A percentile compares a stretch with the other conserved stretches of the same genome.
Conservation (phyloP, 768 basidiomycete genomes). For the Cyathus striatus region DNA sequence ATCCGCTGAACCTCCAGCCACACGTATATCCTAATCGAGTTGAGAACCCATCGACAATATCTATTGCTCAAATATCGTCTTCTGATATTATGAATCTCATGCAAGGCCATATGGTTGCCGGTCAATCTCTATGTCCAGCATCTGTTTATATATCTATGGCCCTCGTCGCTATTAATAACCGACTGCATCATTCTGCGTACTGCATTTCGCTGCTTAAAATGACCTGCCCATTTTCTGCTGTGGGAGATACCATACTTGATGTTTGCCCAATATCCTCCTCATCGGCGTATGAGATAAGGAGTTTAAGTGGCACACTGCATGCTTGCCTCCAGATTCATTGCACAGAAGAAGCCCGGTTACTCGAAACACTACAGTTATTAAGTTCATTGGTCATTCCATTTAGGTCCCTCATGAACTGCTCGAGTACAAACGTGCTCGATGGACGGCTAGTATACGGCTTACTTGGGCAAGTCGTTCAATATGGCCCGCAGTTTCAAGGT, state of each 20-base stretch:
- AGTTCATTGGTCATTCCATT: constrained; percentile 1
- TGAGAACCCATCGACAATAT: neutral
- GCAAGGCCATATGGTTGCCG: neutral
- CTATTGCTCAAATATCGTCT: constrained; percentile 1
- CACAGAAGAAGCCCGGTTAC: neutral
- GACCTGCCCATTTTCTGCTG: constrained; percentile 1
- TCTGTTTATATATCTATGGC: constrained; percentile 1
- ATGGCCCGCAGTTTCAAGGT: constrained; percentile 4
- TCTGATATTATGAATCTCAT: constrained; percentile 1
- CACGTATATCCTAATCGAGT: constrained; percentile 3
- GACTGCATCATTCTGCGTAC: neutral
- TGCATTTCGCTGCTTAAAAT: neutral
- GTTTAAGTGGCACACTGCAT: constrained; percentile 1
- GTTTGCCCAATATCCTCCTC: neutral
- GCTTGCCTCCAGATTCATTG: neutral
- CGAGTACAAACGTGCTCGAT: constrained; percentile 2
- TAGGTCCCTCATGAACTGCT: neutral
- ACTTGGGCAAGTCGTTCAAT: constrained; percentile 3
- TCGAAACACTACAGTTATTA: constrained; percentile 2
- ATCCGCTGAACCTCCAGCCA: constrained; percentile 2
- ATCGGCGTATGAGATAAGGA: constrained; percentile 1
- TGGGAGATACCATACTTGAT: neutral
- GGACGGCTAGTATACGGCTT: constrained; percentile 3
- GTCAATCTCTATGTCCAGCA: neutral
- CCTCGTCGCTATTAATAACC: constrained; percentile 1